These are phyloP conservation scores for Globisporangium takayamanum DNA, from an alignment of 352 stramenopile genomes.

Conservation along the genomic window DNA sequence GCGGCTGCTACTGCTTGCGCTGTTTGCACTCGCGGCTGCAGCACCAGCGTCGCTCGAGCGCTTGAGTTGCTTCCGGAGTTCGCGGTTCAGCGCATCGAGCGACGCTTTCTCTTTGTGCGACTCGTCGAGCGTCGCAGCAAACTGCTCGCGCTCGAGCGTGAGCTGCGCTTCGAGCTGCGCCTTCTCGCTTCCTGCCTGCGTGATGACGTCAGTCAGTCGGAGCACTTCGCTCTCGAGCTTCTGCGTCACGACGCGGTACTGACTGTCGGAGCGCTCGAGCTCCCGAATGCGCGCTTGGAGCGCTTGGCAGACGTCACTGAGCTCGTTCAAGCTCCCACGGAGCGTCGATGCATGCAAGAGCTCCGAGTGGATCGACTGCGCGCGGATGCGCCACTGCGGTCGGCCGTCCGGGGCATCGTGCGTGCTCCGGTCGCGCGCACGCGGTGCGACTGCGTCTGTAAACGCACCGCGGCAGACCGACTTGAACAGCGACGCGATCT, in stretches of 20 bases:
- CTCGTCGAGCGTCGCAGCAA: conserved; percentile 62
- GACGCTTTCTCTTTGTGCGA: conserved; percentile 78
- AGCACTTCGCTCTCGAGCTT: conserved; percentile 75
- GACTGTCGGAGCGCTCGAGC: conserved; percentile 64
- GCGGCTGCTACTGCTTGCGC: conserved; percentile 10
- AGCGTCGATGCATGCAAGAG: conserved; percentile 56
- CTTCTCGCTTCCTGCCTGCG: conserved; percentile 31
- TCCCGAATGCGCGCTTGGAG: conserved; percentile 67
- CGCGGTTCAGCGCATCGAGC: conserved; percentile 60
- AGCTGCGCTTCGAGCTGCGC: conserved; percentile 50
- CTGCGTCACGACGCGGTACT: conserved; percentile 70
- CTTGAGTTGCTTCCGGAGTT: conserved; percentile 78
- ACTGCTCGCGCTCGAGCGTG: conserved; percentile 66
- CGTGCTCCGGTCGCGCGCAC: conserved; percentile 21
- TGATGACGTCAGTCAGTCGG: conserved; percentile 37
- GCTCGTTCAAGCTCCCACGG: conserved; percentile 50
- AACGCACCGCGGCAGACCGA: conserved; percentile 71
- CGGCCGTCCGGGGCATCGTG: conserved; percentile 21
- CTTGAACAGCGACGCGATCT: conserved; percentile 59
- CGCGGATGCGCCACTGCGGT: conserved; percentile 69
- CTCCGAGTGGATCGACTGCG: conserved; percentile 63
- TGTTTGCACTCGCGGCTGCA: conserved; percentile 15
- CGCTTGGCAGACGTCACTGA: conserved; percentile 56
- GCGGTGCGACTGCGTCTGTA: conserved; percentile 59
- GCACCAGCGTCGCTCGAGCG: conserved; percentile 41